Evolutionary conservation across 2,329 filamentous ascomycete genomes (phyloP).

Genomic region (Hirsutella thompsonii): DNA sequence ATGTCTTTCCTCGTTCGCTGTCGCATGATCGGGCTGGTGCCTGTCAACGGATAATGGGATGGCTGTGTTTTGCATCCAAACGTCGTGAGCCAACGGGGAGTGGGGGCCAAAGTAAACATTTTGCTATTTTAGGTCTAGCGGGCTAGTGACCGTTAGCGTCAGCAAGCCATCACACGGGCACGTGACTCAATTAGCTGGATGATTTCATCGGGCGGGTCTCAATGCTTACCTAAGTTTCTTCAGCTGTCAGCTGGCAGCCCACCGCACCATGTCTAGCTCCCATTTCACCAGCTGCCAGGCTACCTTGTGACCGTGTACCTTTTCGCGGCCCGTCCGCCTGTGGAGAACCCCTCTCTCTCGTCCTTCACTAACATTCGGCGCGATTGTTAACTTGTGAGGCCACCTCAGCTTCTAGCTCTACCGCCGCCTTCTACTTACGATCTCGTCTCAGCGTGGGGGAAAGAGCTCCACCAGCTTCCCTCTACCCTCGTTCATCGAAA

Average conservation of each 20-base stretch:
- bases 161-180: neutral
- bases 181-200: neutral
- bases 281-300: neutral
- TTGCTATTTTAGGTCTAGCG: constrained; percentile 14
- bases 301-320: neutral
- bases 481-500: too few species aligned
- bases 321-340: neutral
- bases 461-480: neutral
- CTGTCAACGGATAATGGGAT: constrained; percentile 1
- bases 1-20: too few species aligned
- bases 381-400: constrained; percentile 10
- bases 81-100: constrained; percentile 1
- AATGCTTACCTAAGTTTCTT: too few species aligned
- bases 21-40: neutral
- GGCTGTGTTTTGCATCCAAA: constrained; percentile 14
- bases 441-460: constrained; percentile 2
- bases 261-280: too few species aligned
- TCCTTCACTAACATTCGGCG: neutral
- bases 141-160: neutral
- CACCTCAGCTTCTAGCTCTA: constrained; percentile 21
- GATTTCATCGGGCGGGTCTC: too few species aligned
- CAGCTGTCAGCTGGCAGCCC: too few species aligned
- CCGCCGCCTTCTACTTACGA: neutral
- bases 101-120: constrained; percentile 15
- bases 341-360: neutral